phyloP scores from a whole-genome alignment of 75 land plant genomes.

The Selaginella tamariscina region DNA sequence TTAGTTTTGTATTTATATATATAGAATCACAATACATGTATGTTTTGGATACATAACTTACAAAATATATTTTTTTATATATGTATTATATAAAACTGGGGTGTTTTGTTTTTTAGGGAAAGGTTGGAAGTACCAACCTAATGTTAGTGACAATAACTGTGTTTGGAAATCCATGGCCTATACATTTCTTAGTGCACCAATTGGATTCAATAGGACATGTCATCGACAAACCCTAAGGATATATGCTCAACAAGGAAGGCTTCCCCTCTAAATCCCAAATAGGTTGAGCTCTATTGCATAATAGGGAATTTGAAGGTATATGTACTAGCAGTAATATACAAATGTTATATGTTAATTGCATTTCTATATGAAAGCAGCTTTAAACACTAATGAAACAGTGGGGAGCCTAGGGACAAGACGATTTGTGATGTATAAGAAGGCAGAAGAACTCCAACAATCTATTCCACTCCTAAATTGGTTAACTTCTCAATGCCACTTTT shows the following conservation, averaged over 20 bases:
- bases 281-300: constrained; percentile 43
- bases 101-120: background rate
- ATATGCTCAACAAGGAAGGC: constrained; percentile 56
- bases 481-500: no score
- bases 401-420: constrained; percentile 34
- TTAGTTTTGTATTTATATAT: no score
- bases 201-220: constrained; percentile 34
- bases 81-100: no score
- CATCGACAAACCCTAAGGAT: constrained; percentile 38
- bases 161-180: constrained; percentile 55
- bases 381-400: constrained; percentile 33
- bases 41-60: no score
- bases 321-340: no score
- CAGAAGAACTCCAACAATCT: background rate
- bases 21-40: background rate
- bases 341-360: no score
- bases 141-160: constrained; percentile 43
- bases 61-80: no score
- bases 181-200: constrained; percentile 39
- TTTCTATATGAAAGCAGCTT: constrained; percentile 18
- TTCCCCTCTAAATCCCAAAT: constrained; percentile 41
- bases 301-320: constrained; percentile 40
- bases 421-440: constrained; percentile 38
- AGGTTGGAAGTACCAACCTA: constrained; percentile 12
- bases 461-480: no score